Base-by-base conservation (phyloP, 495 filamentous ascomycete genomes). In the Aspergillus ellipticus region DNA sequence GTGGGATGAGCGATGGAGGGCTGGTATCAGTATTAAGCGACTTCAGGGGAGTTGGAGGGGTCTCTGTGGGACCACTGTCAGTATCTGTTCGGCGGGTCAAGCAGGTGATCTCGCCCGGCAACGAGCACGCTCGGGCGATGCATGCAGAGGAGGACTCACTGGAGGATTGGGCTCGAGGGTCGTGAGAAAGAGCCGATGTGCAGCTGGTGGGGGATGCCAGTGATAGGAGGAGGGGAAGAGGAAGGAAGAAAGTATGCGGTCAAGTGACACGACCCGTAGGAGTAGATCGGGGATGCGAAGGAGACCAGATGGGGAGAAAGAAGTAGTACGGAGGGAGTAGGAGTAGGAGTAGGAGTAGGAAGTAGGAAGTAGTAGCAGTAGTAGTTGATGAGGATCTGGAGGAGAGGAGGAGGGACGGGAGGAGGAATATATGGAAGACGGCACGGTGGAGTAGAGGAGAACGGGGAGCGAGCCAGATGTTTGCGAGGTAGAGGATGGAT, bases 21-120 rank as follows among this genome's bases (percentile, higher is more conserved):
- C 63, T 66, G 64, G 31, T 62, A 66, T 72, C 66, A 72, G 71
- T 66, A 56, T 37, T 46, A 57, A 61, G 49, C 46, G 51, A 42
- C 46, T 50, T 31, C 46, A 33, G 43, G 51, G 48, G 28, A 16
- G 20, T 26, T 39, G 39, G 31, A 37, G 37, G 53, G 53, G 22
- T 48, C 33, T 59, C 53, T 57, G 42, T 22, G 41, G 22, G 33
- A 20, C 4, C 21, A 6, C 17, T 35, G 41, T 58, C 16, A 62
- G 55, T 58, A 56, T 41, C 8, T 17, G 20, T 6, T 43, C 21
- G 5, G 15, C 19, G 11, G 21, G 13, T 7, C 16, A 11, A 28
- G 4, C 5, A 47, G 11, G 22, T 50, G 43, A 37, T 13, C 22
- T 41, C 46, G 28, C 24, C 11, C 21, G 16, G 28, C 21, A 45